phyloP scores from a whole-genome alignment of 208 protist species.

The Trypanosoma theileri region DNA sequence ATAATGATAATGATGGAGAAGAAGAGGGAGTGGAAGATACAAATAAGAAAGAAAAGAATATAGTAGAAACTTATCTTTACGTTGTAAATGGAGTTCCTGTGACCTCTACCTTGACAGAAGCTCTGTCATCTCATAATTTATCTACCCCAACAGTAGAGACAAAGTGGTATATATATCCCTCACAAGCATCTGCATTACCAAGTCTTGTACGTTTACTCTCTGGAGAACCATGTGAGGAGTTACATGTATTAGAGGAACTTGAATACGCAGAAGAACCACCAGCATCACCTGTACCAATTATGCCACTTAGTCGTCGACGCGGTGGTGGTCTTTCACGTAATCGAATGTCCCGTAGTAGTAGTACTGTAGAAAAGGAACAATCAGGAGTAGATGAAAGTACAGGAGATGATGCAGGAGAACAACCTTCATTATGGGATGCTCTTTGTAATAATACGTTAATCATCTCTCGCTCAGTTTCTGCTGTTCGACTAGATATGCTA shows the following conservation, averaged over 20 bases:
- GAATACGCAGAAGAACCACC: neutral
- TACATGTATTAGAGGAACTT: slow-evolving; percentile 5
- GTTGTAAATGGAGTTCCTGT: slow-evolving; percentile 6
- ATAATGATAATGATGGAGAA: too few species aligned
- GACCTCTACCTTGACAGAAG: neutral
- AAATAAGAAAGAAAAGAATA: neutral
- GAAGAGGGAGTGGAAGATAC: neutral
- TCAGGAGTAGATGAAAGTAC: neutral
- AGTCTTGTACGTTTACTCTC: slow-evolving; percentile 11
- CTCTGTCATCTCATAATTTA: neutral
- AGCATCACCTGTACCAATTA: neutral
- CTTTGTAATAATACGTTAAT: slow-evolving; percentile 43
- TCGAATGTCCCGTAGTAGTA: neutral
- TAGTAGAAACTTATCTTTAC: slow-evolving; percentile 4
- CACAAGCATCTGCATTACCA: slow-evolving; percentile 13
- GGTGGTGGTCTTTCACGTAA: neutral
- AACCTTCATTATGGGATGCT: slow-evolving; percentile 29
- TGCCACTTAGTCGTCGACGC: neutral
- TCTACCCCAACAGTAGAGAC: neutral
- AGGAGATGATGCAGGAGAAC: neutral
- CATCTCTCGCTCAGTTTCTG: slow-evolving; percentile 28
- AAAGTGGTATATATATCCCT: slow-evolving; percentile 19
- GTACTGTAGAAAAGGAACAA: neutral
- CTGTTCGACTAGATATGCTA: slow-evolving; percentile 39
- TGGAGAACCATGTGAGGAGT: slow-evolving; percentile 1